Evolutionary conservation across 2,329 filamentous ascomycete genomes (phyloP).

Genomic region (Arthroderma uncinatum): DNA sequence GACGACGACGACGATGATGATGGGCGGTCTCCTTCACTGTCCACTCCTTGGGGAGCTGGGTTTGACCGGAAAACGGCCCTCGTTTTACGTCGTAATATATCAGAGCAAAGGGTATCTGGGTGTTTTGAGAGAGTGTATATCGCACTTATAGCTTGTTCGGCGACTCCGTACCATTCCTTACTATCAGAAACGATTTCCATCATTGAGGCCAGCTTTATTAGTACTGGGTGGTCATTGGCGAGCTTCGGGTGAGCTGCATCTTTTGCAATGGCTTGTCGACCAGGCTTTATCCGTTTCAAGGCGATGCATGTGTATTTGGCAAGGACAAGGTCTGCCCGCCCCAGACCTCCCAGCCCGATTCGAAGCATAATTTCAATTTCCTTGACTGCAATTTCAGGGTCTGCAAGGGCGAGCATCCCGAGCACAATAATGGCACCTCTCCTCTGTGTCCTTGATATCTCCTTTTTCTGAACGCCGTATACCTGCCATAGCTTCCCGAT

Average conservation of each 20-base stretch:
- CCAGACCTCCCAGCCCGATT: constrained; percentile 73
- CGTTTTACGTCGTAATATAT: constrained; percentile 78
- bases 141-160: constrained; percentile 89
- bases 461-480: constrained; percentile 84
- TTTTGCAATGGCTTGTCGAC: constrained; percentile 66
- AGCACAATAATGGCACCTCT: constrained; percentile 91
- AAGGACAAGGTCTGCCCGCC: constrained; percentile 70
- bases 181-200: constrained; percentile 76
- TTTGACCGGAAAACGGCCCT: constrained; percentile 59
- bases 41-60: constrained; percentile 21
- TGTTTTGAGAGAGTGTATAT: constrained; percentile 93
- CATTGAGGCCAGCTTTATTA: constrained; percentile 69
- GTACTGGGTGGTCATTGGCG: constrained; percentile 81
- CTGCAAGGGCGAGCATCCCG: constrained; percentile 89
- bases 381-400: constrained; percentile 81
- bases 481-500: constrained; percentile 94
- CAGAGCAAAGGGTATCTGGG: constrained; percentile 83
- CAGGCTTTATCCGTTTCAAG: constrained; percentile 78
- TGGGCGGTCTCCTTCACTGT: constrained; percentile 24
- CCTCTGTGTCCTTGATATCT: constrained; percentile 83
- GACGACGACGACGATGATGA: background rate
- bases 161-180: constrained; percentile 90
- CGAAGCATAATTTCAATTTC: constrained; percentile 92
- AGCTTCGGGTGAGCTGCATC: constrained; percentile 56
- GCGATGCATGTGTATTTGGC: constrained; percentile 95